Evolutionary conservation across 2,329 filamentous ascomycete genomes (phyloP), one percentile per base, ranked within the genome.

Genomic region (Calonectria multiphialidica): DNA sequence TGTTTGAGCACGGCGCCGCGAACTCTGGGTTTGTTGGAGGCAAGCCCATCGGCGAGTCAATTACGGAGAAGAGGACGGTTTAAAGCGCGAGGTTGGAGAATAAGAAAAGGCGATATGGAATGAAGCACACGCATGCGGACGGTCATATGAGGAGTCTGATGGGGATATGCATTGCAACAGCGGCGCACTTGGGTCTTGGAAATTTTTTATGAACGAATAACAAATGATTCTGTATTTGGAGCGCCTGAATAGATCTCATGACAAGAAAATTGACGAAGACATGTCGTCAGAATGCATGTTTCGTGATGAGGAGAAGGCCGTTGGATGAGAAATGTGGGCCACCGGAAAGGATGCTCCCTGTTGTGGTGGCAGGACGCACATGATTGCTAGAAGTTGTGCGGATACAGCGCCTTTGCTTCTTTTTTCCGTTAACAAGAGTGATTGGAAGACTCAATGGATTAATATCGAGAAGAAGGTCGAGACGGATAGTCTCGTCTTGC

Each of bases 1-100:
- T 98, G n/a, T 97, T 93, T 82, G 89, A 90, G 74, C 87, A 94
- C 37, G 91, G 90, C n/a, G 89, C 86, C 0, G 77, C 68, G 6
- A 84, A 88, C 40, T 83, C 79, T 5, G 89, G 90, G 2, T 90
- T 92, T 72, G 84, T 90, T 0, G 81, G 81, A 3, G 86, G 82
- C 2, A 78, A 75, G 78, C 89, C 90, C 1, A 77, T 86, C 2
- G 90, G 90, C 5, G 81, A 87, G 81, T 82, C 88, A 1, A 94
- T 95, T 75, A 85, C 86, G 4, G 92, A 93, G 84, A 92, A 88
- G 85, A 85, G 89, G 79, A 82, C 80, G 5, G 81, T 81, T n/a
- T 89, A 66, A 83, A 23, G 44, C 42, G 37, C 37, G 12, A 66
- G 53, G 28, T 49, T 61, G 66, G 49, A 25, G 35, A 21, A 23